Evolutionary conservation across 2,329 filamentous ascomycete genomes (phyloP).

Genomic region (Intubia oerlemansii): DNA sequence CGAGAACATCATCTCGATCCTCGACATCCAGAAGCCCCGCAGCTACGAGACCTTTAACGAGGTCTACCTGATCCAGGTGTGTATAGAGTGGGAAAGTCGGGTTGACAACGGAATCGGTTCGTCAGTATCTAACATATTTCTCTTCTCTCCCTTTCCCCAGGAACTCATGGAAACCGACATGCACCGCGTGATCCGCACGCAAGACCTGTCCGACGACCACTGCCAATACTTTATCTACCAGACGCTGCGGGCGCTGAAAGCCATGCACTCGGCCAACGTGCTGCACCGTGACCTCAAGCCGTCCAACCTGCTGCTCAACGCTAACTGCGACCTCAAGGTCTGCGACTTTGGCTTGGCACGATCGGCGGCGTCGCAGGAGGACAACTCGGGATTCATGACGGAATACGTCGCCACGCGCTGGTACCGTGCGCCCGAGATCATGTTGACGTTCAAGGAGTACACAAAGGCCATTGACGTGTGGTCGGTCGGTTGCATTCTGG

Average conservation of each 20-base stretch:
- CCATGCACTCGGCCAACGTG: conserved; percentile 98
- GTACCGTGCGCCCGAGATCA: conserved; percentile 98
- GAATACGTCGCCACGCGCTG: conserved; percentile 98
- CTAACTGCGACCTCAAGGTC: conserved; percentile 97
- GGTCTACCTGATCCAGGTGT: conserved; percentile 92
- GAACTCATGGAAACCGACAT: conserved; percentile 99
- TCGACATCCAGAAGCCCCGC: conserved; percentile 95
- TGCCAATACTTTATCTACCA: conserved; percentile 99
- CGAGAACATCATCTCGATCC: conserved; percentile 98
- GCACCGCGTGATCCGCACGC: conserved; percentile 95
- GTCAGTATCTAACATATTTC: conserved; percentile 6
- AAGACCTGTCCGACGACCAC: conserved; percentile 95
- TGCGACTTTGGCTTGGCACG: conserved; percentile 95
- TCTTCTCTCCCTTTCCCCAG: conserved; percentile 22
- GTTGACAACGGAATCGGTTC: too few relatives aligned
- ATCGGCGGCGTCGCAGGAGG: conserved; percentile 89
- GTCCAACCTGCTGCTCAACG: conserved; percentile 88
- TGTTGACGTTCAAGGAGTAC: conserved; percentile 99
- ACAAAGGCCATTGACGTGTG: conserved; percentile 98
- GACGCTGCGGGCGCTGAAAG: conserved; percentile 89
- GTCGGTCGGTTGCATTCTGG: conserved; percentile 95
- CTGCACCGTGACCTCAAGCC: conserved; percentile 95
- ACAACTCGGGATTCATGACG: conserved; percentile 99
- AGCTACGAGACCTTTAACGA: conserved; percentile 94
- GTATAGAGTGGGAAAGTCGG: too few relatives aligned